phyloP scores from a whole-genome alignment of 140 eudicot genomes.

The Erigeron philadelphicus region DNA sequence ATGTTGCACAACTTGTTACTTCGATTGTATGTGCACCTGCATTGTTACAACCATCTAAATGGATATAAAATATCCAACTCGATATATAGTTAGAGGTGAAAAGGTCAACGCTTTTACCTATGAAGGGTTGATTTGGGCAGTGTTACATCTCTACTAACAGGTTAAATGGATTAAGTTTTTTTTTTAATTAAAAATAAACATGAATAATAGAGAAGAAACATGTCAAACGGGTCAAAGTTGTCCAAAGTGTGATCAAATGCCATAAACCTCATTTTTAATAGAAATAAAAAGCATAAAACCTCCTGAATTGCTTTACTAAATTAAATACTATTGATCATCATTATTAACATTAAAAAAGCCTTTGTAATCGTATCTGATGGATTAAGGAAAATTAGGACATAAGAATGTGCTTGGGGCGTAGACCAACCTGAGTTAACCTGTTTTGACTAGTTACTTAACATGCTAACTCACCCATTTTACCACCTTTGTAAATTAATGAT shows the following conservation, averaged over 20 bases:
- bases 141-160: neutral
- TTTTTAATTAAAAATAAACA: neutral
- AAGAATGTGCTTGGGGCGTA: neutral
- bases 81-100: neutral
- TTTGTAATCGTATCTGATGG: neutral
- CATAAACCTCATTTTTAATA: neutral
- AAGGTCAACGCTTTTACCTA: neutral
- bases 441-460: neutral
- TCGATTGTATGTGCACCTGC: constrained; percentile 81
- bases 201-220: neutral
- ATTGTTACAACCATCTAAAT: neutral
- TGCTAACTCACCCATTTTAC: neutral
- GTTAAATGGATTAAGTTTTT: neutral
- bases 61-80: neutral
- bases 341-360: neutral
- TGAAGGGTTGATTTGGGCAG: neutral
- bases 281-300: neutral
- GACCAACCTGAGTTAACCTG: neutral
- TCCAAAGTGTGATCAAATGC: neutral
- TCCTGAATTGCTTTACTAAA: neutral
- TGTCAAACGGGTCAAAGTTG: neutral
- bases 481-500: neutral
- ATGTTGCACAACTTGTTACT: constrained; percentile 49
- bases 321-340: neutral
- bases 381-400: neutral